phyloP scores from a whole-genome alignment of 352 stramenopile genomes.

The Globisporangium polare region DNA sequence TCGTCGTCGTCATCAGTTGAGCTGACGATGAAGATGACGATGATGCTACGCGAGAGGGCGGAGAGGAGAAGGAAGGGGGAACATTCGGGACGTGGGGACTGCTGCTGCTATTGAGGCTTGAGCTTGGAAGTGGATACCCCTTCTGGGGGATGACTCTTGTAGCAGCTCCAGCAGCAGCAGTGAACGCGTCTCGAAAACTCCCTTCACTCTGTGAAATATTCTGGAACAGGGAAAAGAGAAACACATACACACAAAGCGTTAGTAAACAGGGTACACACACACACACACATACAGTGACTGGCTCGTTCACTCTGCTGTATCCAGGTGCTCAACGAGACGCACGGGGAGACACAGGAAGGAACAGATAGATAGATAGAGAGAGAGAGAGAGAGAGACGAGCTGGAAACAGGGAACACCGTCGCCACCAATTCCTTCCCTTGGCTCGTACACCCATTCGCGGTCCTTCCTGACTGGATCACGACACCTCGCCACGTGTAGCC shows the following conservation, averaged over 20 bases:
- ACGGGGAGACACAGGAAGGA: neutral
- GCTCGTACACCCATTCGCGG: neutral
- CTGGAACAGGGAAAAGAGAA: constrained; percentile 10
- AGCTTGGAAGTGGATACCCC: neutral
- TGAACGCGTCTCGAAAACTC: constrained; percentile 26
- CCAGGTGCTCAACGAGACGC: no score
- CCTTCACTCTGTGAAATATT: constrained; percentile 31
- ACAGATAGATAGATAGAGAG: neutral
- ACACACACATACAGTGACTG: no score
- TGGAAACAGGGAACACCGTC: neutral
- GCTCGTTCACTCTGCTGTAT: no score
- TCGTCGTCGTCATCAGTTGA: neutral
- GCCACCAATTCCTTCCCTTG: neutral
- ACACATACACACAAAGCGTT: neutral
- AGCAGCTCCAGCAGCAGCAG: constrained; percentile 8
- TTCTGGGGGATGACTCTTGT: constrained; percentile 1
- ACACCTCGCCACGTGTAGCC: no score
- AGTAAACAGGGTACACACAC: neutral
- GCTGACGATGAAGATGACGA: neutral
- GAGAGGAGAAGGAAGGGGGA: constrained; percentile 11
- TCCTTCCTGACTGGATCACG: no score
- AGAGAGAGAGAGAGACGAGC: neutral
- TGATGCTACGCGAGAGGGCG: constrained; percentile 3
- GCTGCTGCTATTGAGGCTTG: neutral
- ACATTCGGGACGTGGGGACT: constrained; percentile 10